Evolutionary conservation across 2,329 filamentous ascomycete genomes (phyloP).

Genomic region (Ascochyta rabiei): DNA sequence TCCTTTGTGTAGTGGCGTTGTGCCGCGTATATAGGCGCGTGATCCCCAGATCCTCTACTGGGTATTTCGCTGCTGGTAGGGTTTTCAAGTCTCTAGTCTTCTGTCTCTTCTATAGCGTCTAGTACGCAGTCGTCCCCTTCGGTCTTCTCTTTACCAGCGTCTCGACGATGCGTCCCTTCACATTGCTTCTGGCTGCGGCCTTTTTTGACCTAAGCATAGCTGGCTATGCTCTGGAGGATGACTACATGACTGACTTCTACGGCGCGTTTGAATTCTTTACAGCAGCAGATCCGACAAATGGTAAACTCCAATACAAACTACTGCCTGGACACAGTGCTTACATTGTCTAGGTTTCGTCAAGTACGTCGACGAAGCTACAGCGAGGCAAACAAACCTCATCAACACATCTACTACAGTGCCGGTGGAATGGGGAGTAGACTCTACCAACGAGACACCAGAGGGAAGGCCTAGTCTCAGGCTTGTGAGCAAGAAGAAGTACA

Average conservation of each 20-base stretch:
- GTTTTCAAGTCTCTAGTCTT: constrained; percentile 25
- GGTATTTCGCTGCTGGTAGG: constrained; percentile 25
- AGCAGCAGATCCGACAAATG: constrained; percentile 53
- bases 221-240: constrained; percentile 50
- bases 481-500: constrained; percentile 54
- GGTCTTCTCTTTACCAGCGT: constrained; percentile 24
- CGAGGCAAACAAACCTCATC: constrained; percentile 51
- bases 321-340: constrained; percentile 2
- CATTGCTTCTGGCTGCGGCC: constrained; percentile 43
- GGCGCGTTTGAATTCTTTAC: constrained; percentile 53
- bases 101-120: constrained; percentile 39
- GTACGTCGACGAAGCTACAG: constrained; percentile 49
- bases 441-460: constrained; percentile 42
- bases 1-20: background rate
- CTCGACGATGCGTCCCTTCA: constrained; percentile 44
- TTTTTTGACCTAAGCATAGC: constrained; percentile 46
- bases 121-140: constrained; percentile 37
- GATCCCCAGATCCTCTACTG: constrained; percentile 14
- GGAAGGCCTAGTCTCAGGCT: constrained; percentile 56
- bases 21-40: constrained; percentile 15
- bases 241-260: constrained; percentile 54
- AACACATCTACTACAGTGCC: constrained; percentile 34
- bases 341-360: constrained; percentile 43
- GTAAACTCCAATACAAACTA: constrained; percentile 20
- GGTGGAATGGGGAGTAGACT: constrained; percentile 57